phyloP scores from a whole-genome alignment of 345 rosid genomes.

The Linum usitatissimum region DNA sequence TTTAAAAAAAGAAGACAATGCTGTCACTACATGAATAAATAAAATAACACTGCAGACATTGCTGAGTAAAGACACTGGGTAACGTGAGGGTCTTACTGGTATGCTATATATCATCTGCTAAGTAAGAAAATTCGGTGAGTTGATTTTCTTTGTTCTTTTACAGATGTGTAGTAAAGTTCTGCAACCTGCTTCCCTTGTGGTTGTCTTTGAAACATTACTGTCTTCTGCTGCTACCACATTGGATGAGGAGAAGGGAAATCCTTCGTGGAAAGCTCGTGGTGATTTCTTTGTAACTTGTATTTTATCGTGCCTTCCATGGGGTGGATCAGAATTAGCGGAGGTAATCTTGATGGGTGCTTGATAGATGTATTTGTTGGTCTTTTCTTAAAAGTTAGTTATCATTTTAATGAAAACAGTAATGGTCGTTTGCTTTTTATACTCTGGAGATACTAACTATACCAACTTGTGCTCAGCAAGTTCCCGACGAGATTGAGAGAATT shows the following conservation, averaged over 20 bases:
- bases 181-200: constrained; percentile 78
- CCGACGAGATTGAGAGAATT: constrained; percentile 90
- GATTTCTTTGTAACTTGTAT: constrained; percentile 88
- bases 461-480: constrained; percentile 65
- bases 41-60: no score
- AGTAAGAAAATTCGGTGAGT: not conserved
- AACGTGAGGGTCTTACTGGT: not conserved
- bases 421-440: not conserved
- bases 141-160: constrained; percentile 10
- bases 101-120: not conserved
- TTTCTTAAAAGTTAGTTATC: constrained; percentile 8
- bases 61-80: not conserved
- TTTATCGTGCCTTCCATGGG: constrained; percentile 96
- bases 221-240: constrained; percentile 94
- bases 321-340: constrained; percentile 92
- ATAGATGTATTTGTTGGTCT: constrained; percentile 9
- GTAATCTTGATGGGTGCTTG: constrained; percentile 26
- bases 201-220: constrained; percentile 72
- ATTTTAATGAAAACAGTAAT: not conserved
- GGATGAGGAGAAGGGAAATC: constrained; percentile 97
- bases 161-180: constrained; percentile 96
- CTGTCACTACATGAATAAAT: no score
- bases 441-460: not conserved
- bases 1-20: no score
- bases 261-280: constrained; percentile 91